Evolutionary conservation across 1,139 yeast species (phyloP), one percentile per base, ranked within the genome.

Genomic region (Saccharomyces hybrid): DNA sequence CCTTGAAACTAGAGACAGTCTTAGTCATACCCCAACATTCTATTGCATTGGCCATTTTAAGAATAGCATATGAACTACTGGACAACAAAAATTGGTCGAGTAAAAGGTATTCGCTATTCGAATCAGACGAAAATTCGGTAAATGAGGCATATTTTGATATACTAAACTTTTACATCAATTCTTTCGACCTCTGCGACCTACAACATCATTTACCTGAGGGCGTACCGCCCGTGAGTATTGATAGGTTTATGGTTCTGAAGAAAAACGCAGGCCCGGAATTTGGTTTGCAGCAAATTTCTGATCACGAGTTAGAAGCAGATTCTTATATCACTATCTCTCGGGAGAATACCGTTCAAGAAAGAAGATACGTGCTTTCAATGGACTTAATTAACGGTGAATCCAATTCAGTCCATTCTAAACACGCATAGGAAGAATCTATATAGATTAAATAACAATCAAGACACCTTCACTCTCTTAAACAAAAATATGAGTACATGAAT

Each of bases 1-100:
- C 86, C 12, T 82, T 85, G 67, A 80, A 84, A 54, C 83, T 96
- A 1, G 88, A 87, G 42, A 76, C 86, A 19, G 80, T 84, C 16
- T 71, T 93, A 44, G 83, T 82, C 65, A 78, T 82, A 14, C 95
- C 98, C 0, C 85, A 91, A 1, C 96, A 90, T 67, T 79, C 87
- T 46, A 81, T 86, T 49, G 95, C 97, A 0, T 69, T 89, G 55
- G 88, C 91, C 1, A 79, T 83, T 31, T 71, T 84, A 28, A 73
- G 75, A 47, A 65, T 83, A 41, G 81, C 87, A 3, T 71, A 74
- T 11, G 77, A 78, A 52, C 61, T 80, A 34, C 51, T 64, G 21
- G 56, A 63, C 14, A 58, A 61, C 12, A 56, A 60, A 27, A 53
- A 59, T 14, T 59, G 65, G 63, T 59, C 61, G 7, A 52, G 51